Percentiles rank a stretch among this genome's conserved stretches.
phyloP scores from a whole-genome alignment of 2,329 filamentous ascomycete species.

The Thermothelomyces thermophilus region DNA sequence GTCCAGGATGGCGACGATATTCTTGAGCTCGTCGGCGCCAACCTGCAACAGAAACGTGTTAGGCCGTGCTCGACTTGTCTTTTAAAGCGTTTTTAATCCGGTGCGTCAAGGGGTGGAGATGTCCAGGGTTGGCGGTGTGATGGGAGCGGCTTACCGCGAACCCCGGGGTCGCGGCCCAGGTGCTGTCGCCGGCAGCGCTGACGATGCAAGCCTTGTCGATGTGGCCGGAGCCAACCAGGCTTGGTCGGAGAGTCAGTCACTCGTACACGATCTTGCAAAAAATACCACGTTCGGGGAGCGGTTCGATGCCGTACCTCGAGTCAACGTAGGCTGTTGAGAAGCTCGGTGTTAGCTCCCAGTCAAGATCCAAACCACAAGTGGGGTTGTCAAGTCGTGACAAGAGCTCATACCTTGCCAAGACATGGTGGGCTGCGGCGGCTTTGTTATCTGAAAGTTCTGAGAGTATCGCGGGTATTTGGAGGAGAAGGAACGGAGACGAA shows the following conservation, averaged over 20 bases:
- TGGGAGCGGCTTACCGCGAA: constrained; percentile 59
- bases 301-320: constrained; percentile 36
- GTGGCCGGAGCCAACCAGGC: constrained; percentile 72
- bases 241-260: constrained; percentile 33
- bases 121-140: background rate
- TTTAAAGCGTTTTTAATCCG: too few species aligned
- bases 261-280: background rate
- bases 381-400: constrained; percentile 25
- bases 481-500: background rate
- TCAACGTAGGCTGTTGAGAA: constrained; percentile 43
- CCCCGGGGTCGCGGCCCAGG: constrained; percentile 64
- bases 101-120: background rate
- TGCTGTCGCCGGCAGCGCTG: constrained; percentile 70
- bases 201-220: constrained; percentile 82
- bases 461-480: background rate
- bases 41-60: constrained; percentile 37
- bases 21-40: constrained; percentile 54
- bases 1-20: constrained; percentile 46
- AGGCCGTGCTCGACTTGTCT: background rate
- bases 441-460: background rate
- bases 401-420: constrained; percentile 63
- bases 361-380: constrained; percentile 13
- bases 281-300: background rate
- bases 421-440: constrained; percentile 34
- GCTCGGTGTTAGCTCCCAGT: constrained; percentile 27